phyloP scores from a whole-genome alignment of 176 grass and related monocot species.

The bread wheat (Triticum aestivum) region DNA sequence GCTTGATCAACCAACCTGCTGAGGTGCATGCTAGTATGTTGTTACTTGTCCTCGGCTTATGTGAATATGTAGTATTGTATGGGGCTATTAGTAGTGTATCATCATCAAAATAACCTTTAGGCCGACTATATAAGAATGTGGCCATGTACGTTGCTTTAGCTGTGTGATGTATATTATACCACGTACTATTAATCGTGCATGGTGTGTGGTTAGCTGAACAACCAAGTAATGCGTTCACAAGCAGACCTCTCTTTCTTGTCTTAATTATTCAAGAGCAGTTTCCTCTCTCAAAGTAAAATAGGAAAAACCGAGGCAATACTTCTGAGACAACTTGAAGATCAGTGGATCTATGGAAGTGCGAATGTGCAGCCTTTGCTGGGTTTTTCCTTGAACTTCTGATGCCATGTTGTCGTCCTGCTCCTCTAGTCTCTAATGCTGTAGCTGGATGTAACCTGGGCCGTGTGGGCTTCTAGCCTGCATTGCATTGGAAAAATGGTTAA shows the following conservation, averaged over 20 bases:
- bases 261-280: background rate
- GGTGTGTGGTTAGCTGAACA: background rate
- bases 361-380: no score
- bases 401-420: background rate
- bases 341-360: background rate
- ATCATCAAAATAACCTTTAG: background rate
- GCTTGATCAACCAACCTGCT: constrained; percentile 58
- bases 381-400: background rate
- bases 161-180: background rate
- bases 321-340: background rate
- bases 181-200: background rate
- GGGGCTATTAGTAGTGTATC: background rate
- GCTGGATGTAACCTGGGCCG: background rate
- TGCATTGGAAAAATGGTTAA: background rate
- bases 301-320: no score
- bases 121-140: background rate
- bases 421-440: background rate
- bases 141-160: background rate
- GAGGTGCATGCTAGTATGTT: background rate
- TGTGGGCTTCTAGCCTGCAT: constrained; percentile 13
- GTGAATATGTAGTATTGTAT: constrained; percentile 13
- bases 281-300: background rate
- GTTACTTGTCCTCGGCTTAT: background rate
- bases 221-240: background rate
- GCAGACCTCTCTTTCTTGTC: background rate